phyloP scores from a whole-genome alignment of 1,284 basidiomycete genomes.

The Volvariella surrecta region DNA sequence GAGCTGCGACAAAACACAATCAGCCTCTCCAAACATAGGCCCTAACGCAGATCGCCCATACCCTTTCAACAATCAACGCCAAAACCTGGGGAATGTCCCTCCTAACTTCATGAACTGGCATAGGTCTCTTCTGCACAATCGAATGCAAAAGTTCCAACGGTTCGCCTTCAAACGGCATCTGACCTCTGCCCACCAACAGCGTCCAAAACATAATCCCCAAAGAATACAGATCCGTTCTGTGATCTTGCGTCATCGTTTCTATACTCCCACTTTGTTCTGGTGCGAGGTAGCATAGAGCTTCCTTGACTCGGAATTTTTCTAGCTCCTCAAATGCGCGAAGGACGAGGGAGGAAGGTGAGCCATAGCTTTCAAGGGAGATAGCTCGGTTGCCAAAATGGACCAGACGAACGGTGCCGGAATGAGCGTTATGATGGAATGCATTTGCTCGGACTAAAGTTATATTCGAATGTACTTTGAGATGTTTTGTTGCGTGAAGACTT shows the following conservation, averaged over 20 bases:
- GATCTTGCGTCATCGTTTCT: constrained; percentile 60
- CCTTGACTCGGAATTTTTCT: constrained; percentile 61
- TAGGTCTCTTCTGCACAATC: constrained; percentile 60
- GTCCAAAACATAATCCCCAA: constrained; percentile 67
- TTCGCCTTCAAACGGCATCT: constrained; percentile 65
- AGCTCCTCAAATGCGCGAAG: constrained; percentile 49
- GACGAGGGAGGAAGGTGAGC: constrained; percentile 60
- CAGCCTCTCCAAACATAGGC: neutral
- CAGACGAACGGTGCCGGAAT: constrained; percentile 57
- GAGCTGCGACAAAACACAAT: constrained; percentile 33
- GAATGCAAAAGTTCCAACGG: constrained; percentile 58
- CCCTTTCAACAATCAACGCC: constrained; percentile 63
- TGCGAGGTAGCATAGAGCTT: constrained; percentile 63
- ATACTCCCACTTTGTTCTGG: constrained; percentile 68
- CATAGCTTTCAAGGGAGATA: constrained; percentile 59
- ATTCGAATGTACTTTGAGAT: too few species aligned
- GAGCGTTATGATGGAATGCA: constrained; percentile 62
- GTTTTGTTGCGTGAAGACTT: neutral
- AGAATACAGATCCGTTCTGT: constrained; percentile 63
- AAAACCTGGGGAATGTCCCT: constrained; percentile 63
- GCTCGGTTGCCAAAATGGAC: constrained; percentile 74
- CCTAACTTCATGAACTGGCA: constrained; percentile 68
- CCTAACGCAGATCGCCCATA: constrained; percentile 13
- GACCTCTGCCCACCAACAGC: constrained; percentile 55
- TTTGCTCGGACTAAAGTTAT: constrained; percentile 47